Conservation (phyloP, 1,139 yeast genomes). For the Scheffersomyces lignicola region DNA sequence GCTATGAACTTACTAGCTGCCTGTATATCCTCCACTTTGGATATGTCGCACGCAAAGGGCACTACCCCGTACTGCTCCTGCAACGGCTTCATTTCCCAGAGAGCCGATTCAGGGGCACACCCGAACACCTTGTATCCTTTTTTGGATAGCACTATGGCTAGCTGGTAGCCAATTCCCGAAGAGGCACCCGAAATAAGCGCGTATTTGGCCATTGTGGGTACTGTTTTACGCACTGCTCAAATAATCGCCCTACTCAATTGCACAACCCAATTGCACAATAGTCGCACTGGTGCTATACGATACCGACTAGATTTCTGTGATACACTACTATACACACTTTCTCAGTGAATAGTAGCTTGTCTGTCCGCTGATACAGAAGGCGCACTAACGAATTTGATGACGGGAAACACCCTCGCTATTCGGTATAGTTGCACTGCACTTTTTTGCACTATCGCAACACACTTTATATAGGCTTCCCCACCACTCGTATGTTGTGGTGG, state of each 20-base stretch:
- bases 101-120: constrained; percentile 25
- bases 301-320: too few relatives aligned
- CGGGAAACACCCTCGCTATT: too few relatives aligned
- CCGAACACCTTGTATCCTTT: constrained; percentile 38
- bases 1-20: constrained; percentile 21
- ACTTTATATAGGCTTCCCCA: too few relatives aligned
- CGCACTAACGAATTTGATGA: too few relatives aligned
- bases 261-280: too few relatives aligned
- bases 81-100: constrained; percentile 28
- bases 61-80: constrained; percentile 27
- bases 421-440: too few relatives aligned
- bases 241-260: not conserved
- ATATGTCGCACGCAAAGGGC: constrained; percentile 33
- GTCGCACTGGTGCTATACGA: too few relatives aligned
- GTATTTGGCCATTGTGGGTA: constrained; percentile 11
- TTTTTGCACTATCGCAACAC: too few relatives aligned
- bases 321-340: too few relatives aligned
- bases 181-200: constrained; percentile 44
- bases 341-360: too few relatives aligned
- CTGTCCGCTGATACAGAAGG: too few relatives aligned
- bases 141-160: constrained; percentile 26
- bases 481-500: not conserved
- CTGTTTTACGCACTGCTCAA: not conserved
- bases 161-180: constrained; percentile 38
- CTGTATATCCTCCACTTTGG: constrained; percentile 27